Evolutionary conservation across 306 rosid genomes (phyloP).

Genomic region (Fragaria iinumae): DNA sequence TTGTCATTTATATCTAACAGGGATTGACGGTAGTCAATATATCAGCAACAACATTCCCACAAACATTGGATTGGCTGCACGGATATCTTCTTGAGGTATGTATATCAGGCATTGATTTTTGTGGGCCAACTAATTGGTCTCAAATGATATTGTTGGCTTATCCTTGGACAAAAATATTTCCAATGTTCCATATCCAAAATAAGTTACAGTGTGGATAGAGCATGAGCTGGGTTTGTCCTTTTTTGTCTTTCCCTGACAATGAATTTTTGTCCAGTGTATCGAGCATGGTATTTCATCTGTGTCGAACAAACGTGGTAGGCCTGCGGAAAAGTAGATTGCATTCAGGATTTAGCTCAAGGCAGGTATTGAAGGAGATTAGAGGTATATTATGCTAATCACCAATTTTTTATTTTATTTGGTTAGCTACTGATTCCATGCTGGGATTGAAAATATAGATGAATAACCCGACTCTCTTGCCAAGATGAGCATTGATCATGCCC

Average conservation of each 20-base stretch:
- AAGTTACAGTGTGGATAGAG: too few relatives aligned
- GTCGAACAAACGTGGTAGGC: constrained; percentile 17
- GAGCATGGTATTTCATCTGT: constrained; percentile 43
- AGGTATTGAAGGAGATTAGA: neutral
- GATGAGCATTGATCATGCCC: too few relatives aligned
- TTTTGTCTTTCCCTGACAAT: constrained; percentile 2
- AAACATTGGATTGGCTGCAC: constrained; percentile 89
- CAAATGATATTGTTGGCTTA: neutral
- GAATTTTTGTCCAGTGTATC: constrained; percentile 30
- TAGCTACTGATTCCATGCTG: neutral
- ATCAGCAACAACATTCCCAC: constrained; percentile 89
- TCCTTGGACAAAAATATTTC: neutral
- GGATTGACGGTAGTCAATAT: constrained; percentile 83
- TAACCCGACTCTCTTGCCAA: neutral
- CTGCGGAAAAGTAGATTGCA: constrained; percentile 14
- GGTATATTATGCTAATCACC: neutral
- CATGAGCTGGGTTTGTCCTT: too few relatives aligned
- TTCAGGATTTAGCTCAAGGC: constrained; percentile 9
- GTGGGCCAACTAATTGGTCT: neutral
- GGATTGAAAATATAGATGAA: neutral
- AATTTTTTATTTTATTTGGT: neutral
- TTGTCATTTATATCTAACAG: constrained; percentile 39
- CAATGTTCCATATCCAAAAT: too few relatives aligned
- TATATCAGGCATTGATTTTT: neutral
- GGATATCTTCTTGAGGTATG: constrained; percentile 82